These are phyloP conservation scores for Fusarium buxicola DNA, from an alignment of 2,329 filamentous ascomycete species.

Conservation along the genomic window DNA sequence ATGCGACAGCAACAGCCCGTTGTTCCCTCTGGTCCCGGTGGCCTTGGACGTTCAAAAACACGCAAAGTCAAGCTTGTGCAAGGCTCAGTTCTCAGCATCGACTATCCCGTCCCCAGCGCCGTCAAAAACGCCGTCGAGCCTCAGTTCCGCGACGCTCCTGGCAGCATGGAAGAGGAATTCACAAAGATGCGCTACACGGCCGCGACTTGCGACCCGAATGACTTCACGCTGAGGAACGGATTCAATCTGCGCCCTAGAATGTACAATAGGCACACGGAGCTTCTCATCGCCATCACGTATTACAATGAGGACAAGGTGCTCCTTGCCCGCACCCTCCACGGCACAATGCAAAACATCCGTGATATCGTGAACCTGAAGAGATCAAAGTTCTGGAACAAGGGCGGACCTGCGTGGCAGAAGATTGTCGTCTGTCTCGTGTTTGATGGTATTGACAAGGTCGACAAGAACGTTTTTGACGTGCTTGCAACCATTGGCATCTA, in stretches of 20 bases:
- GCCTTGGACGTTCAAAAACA: conserved; percentile 40
- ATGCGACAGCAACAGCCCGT: conserved; percentile 37
- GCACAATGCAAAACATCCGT: conserved; percentile 42
- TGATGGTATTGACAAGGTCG: conserved; percentile 43
- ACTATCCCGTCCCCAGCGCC: conserved; percentile 44
- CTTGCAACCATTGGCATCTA: conserved; percentile 43
- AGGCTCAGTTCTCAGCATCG: conserved; percentile 43
- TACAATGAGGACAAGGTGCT: conserved; percentile 46
- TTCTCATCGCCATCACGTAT: conserved; percentile 43
- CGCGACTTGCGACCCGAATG: conserved; percentile 44
- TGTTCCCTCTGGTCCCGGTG: conserved; percentile 3
- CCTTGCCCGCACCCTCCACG: conserved; percentile 40
- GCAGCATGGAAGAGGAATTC: conserved; percentile 40
- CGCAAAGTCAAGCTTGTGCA: conserved; percentile 44
- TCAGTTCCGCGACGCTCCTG: conserved; percentile 34
- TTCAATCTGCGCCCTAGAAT: conserved; percentile 43
- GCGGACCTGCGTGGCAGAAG: conserved; percentile 43
- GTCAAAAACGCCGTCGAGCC: conserved; percentile 43
- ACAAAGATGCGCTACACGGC: conserved; percentile 44
- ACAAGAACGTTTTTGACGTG: conserved; percentile 44
- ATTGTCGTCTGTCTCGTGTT: conserved; percentile 44
- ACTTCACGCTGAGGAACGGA: conserved; percentile 42
- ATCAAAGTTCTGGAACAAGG: conserved; percentile 45
- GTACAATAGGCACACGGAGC: conserved; percentile 44
- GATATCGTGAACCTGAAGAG: conserved; percentile 43